phyloP scores from a whole-genome alignment of 176 grass and related monocot genomes.

The Urochloa ruziziensis region DNA sequence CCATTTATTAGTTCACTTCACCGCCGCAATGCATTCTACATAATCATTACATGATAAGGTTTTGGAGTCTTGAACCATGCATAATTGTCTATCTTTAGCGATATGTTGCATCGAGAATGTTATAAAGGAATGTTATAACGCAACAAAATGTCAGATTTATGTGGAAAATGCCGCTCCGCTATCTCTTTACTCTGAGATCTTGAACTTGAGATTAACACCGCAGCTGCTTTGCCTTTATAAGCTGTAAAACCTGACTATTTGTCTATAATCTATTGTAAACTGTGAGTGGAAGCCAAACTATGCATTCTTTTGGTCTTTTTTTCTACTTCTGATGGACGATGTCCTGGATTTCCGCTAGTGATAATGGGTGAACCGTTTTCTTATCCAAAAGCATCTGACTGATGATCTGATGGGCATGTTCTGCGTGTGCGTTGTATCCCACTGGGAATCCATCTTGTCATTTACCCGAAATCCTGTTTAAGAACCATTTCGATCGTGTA shows the following conservation, averaged over 20 bases:
- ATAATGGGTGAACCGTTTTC: background rate
- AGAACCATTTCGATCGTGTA: background rate
- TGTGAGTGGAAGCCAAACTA: background rate
- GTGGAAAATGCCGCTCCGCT: background rate
- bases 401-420: background rate
- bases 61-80: too few species aligned
- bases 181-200: background rate
- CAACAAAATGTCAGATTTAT: background rate
- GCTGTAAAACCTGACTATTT: background rate
- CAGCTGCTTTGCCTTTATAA: background rate
- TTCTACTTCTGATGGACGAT: background rate
- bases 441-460: background rate
- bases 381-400: background rate
- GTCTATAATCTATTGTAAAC: background rate
- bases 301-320: too few species aligned
- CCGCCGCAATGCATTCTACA: too few species aligned
- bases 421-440: background rate
- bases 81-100: background rate
- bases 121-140: background rate
- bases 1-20: too few species aligned
- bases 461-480: background rate
- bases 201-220: background rate
- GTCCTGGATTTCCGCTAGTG: constrained; percentile 20
- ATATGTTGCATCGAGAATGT: background rate
- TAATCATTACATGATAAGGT: background rate